phyloP scores from a whole-genome alignment of 768 basidiomycete genomes.

The Phlebiopsis gigantea region DNA sequence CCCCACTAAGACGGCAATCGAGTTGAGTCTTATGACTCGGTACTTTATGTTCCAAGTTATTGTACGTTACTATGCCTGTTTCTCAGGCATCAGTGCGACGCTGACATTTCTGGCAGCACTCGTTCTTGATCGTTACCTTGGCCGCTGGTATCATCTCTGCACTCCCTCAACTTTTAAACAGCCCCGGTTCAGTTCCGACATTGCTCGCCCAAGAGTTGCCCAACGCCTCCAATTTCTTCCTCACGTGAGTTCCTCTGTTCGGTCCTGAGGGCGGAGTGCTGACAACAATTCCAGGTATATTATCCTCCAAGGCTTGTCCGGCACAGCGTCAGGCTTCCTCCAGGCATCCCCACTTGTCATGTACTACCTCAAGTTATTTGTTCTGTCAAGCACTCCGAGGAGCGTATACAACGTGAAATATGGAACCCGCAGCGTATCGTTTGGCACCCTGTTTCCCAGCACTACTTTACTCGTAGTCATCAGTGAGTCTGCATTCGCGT shows the following conservation, averaged over 20 bases:
- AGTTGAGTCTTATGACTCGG: conserved; percentile 69
- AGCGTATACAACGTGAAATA: conserved; percentile 82
- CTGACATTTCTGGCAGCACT: conserved; percentile 40
- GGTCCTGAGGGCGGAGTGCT: too few relatives aligned
- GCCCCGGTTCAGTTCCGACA: conserved; percentile 61
- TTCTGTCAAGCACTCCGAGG: conserved; percentile 85
- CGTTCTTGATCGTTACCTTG: conserved; percentile 83
- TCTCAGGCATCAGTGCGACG: too few relatives aligned
- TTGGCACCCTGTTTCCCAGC: conserved; percentile 75
- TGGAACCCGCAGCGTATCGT: conserved; percentile 50
- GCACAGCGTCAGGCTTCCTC: conserved; percentile 73
- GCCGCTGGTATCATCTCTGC: conserved; percentile 74
- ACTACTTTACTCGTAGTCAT: conserved; percentile 81
- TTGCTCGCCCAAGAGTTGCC: conserved; percentile 76
- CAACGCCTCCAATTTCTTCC: conserved; percentile 80
- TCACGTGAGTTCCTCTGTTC: conserved; percentile 66
- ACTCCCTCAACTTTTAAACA: conserved; percentile 49
- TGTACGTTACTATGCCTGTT: conserved; percentile 25
- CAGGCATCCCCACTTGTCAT: conserved; percentile 67
- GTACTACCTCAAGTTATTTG: conserved; percentile 86
- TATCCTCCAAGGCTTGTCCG: conserved; percentile 73
- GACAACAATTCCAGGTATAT: conserved; percentile 46
- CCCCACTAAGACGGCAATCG: conserved; percentile 73
- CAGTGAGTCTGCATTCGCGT: conserved; percentile 36
- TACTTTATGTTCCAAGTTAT: conserved; percentile 89